Base-by-base conservation (phyloP, 2,329 filamentous ascomycete species). In the Cladosporium cucumerinum region DNA sequence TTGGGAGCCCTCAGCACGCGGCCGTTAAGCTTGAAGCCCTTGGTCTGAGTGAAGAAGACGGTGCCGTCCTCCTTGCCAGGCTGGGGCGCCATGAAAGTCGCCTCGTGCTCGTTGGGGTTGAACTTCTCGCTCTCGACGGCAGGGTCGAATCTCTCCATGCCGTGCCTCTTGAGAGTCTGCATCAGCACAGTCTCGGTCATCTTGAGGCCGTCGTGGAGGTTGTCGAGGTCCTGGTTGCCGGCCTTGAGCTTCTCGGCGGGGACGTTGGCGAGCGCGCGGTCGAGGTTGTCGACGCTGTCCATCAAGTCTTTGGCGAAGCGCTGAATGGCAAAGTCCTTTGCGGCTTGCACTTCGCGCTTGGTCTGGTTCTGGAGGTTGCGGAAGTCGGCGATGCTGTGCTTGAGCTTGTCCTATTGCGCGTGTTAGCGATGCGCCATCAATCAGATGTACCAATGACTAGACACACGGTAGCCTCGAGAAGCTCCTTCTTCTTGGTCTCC, bases 361-460 rank as follows among this genome's bases (percentile, higher is more conserved):
- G 92, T 96, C 75, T 95, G 92, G 75, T 97, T 92, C 82, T 98
- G 94, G 60, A 99, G 90, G 82, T 98, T 99, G 77, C 92, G 92
- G 86, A 96, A 98, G 74, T 99, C 95, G 80, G 95, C 95, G 69
- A 98, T 88, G 63, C 91, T 90, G 77, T 95, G 94, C 69, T 97
- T 86, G 80, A 93, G 96, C 83, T 93, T 95, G 81, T 98, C 95
- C 95, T 98, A 71, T 48, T 30, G 54, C 46, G n/a, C 48, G 18
- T 63, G 28, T 67, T 51, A 69, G 66, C 55, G 7, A 43, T 23
- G 28, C 43, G n/a, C 10, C 6, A 52, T 52, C 14, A 11, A n/a
- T 10, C 10, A 48, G 36, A 39, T 57, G 43, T 25, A 18, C 28
- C 10, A 60, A 34, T 51, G 51, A 36, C 39, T n/a, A 48, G 52